phyloP scores from a whole-genome alignment of 1,284 basidiomycete species.

The Dichomitus squalens region DNA sequence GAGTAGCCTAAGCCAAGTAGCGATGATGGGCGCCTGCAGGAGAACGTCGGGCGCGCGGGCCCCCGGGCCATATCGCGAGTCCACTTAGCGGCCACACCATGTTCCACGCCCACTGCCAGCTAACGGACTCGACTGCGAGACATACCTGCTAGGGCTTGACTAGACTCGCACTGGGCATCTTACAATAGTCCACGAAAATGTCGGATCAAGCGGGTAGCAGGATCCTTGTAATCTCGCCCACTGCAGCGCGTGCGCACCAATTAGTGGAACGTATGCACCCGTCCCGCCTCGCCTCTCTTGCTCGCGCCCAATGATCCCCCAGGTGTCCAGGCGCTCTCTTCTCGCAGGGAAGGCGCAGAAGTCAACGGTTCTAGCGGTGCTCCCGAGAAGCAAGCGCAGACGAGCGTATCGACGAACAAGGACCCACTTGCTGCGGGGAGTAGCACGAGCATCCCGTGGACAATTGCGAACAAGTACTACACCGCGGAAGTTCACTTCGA shows the following conservation, averaged over 20 bases:
- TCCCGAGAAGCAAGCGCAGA: not conserved
- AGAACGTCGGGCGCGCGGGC: too few relatives aligned
- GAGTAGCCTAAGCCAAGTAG: too few relatives aligned
- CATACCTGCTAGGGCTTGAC: not conserved
- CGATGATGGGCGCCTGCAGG: too few relatives aligned
- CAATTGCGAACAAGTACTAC: conserved; percentile 85
- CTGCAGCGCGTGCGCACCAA: conserved; percentile 40
- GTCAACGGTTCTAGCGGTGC: not conserved
- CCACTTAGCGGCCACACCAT: too few relatives aligned
- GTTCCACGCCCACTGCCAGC: not conserved
- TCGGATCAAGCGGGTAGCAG: conserved; percentile 37
- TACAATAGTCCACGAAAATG: conserved; percentile 9
- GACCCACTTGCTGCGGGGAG: conserved; percentile 12
- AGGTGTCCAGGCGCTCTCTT: conserved; percentile 32
- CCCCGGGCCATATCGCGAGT: too few relatives aligned
- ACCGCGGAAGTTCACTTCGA: conserved; percentile 75
- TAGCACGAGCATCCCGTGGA: conserved; percentile 62
- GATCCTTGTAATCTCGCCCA: conserved; percentile 52
- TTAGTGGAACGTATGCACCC: conserved; percentile 50
- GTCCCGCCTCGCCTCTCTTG: conserved; percentile 21
- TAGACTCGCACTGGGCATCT: not conserved
- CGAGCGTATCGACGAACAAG: conserved; percentile 11
- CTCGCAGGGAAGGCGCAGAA: not conserved
- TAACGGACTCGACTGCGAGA: not conserved
- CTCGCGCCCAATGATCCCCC: conserved; percentile 22